Conservation (phyloP, 345 rosid species). For the Chamaenerion angustifolium region DNA sequence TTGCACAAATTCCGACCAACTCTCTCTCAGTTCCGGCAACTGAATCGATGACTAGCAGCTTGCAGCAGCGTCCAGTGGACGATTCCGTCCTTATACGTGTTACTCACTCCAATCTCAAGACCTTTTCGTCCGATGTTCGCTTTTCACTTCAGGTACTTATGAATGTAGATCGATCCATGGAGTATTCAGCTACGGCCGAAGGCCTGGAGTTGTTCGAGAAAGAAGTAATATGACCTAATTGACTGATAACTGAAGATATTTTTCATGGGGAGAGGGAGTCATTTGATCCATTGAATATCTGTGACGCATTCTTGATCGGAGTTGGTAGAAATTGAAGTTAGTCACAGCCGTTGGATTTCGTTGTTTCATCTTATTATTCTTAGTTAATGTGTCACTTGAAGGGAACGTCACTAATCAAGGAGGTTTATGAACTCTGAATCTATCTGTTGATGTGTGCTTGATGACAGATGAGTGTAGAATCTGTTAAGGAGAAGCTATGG, state of each 20-base stretch:
- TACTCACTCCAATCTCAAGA: slow-evolving; percentile 70
- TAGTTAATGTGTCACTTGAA: too few species aligned
- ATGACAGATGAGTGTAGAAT: slow-evolving; percentile 46
- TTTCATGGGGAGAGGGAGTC: background rate
- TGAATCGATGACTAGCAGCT: slow-evolving; percentile 9
- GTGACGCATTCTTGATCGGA: background rate
- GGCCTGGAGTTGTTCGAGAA: too few species aligned
- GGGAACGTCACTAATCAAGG: too few species aligned
- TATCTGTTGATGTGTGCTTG: background rate
- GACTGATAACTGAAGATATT: too few species aligned
- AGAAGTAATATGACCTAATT: too few species aligned
- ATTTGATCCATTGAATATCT: background rate
- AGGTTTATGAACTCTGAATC: too few species aligned
- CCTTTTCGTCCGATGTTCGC: slow-evolving; percentile 50
- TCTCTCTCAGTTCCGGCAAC: background rate
- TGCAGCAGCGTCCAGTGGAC: slow-evolving; percentile 37
- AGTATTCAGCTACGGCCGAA: too few species aligned
- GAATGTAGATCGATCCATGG: background rate
- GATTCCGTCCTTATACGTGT: slow-evolving; percentile 58
- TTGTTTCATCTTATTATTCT: too few species aligned
- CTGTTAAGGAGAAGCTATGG: slow-evolving; percentile 88
- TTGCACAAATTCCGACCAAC: too few species aligned
- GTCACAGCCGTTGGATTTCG: background rate
- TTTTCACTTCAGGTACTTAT: slow-evolving; percentile 53
- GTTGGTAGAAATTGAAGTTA: background rate